Evolutionary conservation across 352 stramenopile genomes (phyloP), one percentile per base, ranked within the genome.

Genomic region (Globisporangium nagaii): DNA sequence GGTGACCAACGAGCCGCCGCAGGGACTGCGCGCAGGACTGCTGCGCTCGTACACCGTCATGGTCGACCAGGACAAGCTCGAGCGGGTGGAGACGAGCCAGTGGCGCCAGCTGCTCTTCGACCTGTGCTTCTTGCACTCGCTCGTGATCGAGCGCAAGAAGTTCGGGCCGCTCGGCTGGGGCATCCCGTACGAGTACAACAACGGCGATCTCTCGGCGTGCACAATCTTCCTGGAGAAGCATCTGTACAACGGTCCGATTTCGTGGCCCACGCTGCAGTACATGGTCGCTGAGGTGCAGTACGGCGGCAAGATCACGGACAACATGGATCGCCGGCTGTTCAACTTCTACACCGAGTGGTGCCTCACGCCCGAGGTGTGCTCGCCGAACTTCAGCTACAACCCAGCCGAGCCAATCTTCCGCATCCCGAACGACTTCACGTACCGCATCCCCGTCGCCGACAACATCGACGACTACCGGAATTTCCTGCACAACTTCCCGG

Each of bases 161-260:
- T 99, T 99, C 66, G 96, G 97, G 0, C 88, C 96, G 4, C 76
- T 99, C 6, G 97, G 97, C 17, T 99, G 96, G 96, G 95, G 93
- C 30, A 98, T 99, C 44, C 96, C 96, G 22, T 99, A 99, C 78
- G 96, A 99, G 68, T 99, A 98, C 79, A 99, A 98, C 76, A 98
- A 98, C 53, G 95, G 96, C 32, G 97, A 99, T 51, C 71, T 99
- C 30, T 97, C 95, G 17, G 96, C 96, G 8, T 99, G 93, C 58
- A 98, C 98, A 27, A 93, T 98, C 28, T 99, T 99, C 72, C 79
- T 99, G 51, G 96, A 99, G 71, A 99, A 98, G 62, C 96, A 99
- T 62, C 58, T 99, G 47, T 99, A 99, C 83, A 98, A 98, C 63
- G 96, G 94, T 2, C 93, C 94, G 39, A 98, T 99, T 65, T 98